These are phyloP conservation scores for Silene noctiflora DNA, from an alignment of 179 eudicot species.

Conservation along the genomic window DNA sequence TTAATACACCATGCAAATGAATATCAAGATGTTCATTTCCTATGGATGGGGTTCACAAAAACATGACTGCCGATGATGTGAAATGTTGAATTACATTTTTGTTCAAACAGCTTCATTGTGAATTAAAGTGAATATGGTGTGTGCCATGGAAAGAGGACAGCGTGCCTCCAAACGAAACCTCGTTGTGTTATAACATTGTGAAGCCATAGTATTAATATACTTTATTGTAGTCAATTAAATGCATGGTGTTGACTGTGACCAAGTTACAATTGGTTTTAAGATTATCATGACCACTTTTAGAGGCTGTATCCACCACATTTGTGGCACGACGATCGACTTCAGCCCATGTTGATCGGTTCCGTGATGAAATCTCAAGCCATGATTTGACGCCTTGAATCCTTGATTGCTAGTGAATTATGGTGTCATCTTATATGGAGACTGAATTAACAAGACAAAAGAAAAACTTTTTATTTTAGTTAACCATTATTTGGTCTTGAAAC, in stretches of 20 bases:
- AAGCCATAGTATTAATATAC: background rate
- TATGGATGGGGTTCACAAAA: background rate
- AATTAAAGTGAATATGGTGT: background rate
- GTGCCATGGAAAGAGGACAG: background rate
- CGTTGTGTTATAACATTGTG: background rate
- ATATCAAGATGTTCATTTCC: background rate
- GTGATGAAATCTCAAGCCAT: background rate
- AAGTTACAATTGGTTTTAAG: background rate
- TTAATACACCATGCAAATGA: background rate
- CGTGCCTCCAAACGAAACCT: background rate
- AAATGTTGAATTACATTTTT: background rate
- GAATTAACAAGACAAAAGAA: background rate
- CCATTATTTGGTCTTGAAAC: background rate
- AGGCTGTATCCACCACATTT: background rate
- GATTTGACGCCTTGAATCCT: background rate
- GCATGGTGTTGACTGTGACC: background rate
- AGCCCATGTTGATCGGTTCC: background rate
- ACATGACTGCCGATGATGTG: background rate
- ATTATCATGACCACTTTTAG: background rate
- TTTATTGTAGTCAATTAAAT: background rate
- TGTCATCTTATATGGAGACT: constrained; percentile 2
- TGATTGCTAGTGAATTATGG: background rate
- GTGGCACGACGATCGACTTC: background rate
- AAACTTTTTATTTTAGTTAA: background rate
- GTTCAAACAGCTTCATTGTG: background rate